Evolutionary conservation across 2,329 filamentous ascomycete species (phyloP), one percentile per base, ranked within the genome.

Genomic region (Pyrenochaeta sp.): DNA sequence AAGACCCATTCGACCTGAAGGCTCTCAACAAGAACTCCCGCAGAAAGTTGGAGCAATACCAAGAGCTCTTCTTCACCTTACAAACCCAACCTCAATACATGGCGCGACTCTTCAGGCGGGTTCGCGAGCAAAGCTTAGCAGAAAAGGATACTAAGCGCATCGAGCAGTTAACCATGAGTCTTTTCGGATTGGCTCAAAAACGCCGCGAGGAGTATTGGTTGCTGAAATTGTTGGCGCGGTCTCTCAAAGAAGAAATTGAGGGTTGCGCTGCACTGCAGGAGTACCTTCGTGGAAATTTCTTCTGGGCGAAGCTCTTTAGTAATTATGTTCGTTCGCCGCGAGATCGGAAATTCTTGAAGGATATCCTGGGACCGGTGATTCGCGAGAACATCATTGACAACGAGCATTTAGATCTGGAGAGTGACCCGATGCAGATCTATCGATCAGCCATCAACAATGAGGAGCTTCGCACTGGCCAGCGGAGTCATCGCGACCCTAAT

Each of bases 181-280:
- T 98, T 30, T 99, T 98, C 69, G 96, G 95, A 18, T 97, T 98
- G 71, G 94, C 95, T 1, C 95, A 99, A 75, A 99, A 98, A 81
- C 86, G 93, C 59, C 85, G 95, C 72, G 95, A 99, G 75, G 95
- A 99, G 72, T 99, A 98, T 78, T 97, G 97, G 75, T 83, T 99
- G 4, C 81, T 99, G 56, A 97, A 96, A 77, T 82, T 98, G 18
- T 88, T 99, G 51, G 83, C 89, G 14, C 84, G 90, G 45, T 93
- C 93, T 1, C 88, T 94, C 46, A 87, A 88, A 55, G 93, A 98
- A 74, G 94, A 97, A 68, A 85, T 97, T 33, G 90, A 95, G 36
- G 83, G 84, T 32, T 89, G 88, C 63, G 79, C 80, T 36, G 86
- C 85, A 0, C 75, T 97, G 1, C 90, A 96, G 66, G 95, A 98